Evolutionary conservation across 352 stramenopile genomes (phyloP), one percentile per base, ranked within the genome.

Genomic region (Globisporangium rhizosaccharum): DNA sequence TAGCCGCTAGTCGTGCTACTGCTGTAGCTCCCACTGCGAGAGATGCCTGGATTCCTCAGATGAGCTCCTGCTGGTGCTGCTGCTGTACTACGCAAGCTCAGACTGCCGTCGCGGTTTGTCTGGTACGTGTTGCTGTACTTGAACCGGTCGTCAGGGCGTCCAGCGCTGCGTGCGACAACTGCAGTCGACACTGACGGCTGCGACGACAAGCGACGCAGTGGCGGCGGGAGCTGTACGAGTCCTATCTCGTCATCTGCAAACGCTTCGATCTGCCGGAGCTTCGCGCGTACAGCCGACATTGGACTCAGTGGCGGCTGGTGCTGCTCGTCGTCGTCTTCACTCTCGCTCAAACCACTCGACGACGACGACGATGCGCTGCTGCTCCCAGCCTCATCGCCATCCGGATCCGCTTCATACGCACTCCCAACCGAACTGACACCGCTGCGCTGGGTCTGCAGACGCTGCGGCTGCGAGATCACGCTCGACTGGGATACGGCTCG

Each of bases 111-210:
- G 17, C 65, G 61, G 44, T 84, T 73, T 5, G 66, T 52, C 30
- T 67, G 63, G 65, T 82, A 82, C 1, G 72, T 75, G 66, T 79
- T 85, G 54, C 83, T 81, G 61, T 88, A 88, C 68, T 86, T 86
- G 26, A 85, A 70, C 15, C 75, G 76, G 60, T 88, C 76, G 12
- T 79, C 56, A 46, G 10, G 33, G 10, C 33, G 33, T 9, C 33
- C 7, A 39, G 33, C 3, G 33, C 4, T 83, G 72, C 44, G 84
- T 76, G 11, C 75, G 62, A 23, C 75, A 62, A 12, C 72, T 48
- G 33, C 71, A 15, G 59, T 20, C 23, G 11, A 15, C 15, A 17
- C n/a, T 7, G 7, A 30, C 52, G 70, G 62, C 15, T 67, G 55
- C 25, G 55, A 51, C n/a, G 53, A 47, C 11, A 46, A 15, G 14